Evolutionary conservation across 805 yeast genomes (phyloP), one percentile per base, ranked within the genome.

Genomic region (Hermanozyma aechmeae): DNA sequence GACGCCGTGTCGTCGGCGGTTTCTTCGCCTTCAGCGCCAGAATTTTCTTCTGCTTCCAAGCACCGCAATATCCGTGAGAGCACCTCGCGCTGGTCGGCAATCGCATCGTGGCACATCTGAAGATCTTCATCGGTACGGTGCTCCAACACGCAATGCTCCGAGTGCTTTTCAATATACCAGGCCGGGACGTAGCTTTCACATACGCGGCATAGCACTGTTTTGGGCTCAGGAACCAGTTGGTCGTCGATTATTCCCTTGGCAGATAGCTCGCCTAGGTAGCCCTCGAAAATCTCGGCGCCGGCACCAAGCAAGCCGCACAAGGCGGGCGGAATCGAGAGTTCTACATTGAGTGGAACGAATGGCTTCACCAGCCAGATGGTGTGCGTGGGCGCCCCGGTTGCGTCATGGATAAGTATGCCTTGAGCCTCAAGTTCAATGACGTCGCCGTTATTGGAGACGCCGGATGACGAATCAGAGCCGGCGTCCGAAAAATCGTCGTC

Each of bases 131-230:
- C 86, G 8, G 81, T 72, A 43, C 76, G 71, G 54, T 86, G 95
- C 50, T 87, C 96, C 20, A 83, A 71, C 16, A 82, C 63, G 45
- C 99, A 92, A 26, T 82, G 58, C 46, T 86, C 92, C 1, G 89
- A 79, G 54, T 92, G 99, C 28, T 78, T 70, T 43, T 89, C 98
- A 23, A 92, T 63, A 80, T 94, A 92, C 98, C 98, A 92, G 4
- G 86, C 81, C 4, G 95, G 96, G n/a, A 86, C 76, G 27, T 71
- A 71, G 17, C 76, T 75, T 47, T 92, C 99, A 55, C 99, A 92
- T 16, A 92, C 86, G 27, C 96, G 69, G 52, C 99, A 92, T 18
- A 92, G 58, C 21, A 82, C 85, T 32, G 76, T 68, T 15, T 78
- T 77, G 1, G 95, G 96, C n/a, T 74, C 68, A 0, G 95, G 94